Base-by-base conservation (phyloP, 805 yeast genomes). In the Ogataea nitratoaversa region DNA sequence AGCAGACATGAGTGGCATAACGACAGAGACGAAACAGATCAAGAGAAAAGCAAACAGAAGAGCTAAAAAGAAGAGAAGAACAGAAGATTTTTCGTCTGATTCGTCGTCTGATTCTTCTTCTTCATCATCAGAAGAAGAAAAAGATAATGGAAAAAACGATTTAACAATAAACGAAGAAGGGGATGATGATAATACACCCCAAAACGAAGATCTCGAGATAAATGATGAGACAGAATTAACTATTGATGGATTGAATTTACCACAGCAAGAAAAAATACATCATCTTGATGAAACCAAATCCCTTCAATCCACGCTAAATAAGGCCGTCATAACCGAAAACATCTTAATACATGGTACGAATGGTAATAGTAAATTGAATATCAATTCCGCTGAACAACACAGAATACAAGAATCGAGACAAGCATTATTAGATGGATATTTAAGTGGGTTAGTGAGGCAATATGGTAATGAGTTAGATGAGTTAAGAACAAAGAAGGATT, bases 61-160 rank as follows among this genome's bases (percentile, higher is more conserved):
- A 52, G 74, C 85, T 47, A 70, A 82, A 55, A 82, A 82, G 74
- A 83, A 82, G 77, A 79, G 89, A 76, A 82, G 90, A 79, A 83
- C 91, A 0, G 87, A 82, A 37, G 88, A 81, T 49, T 76, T 79
- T 23, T 80, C 84, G 0, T 72, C 75, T 14, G 68, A 68, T 32
- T 71, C 78, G 2, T 71, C 67, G 28, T 72, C 79, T 27, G 29
- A 27, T 27, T 27, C 29, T 1, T 70, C 73, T 8, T 67, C 73
- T 2, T 72, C 76, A 1, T 67, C 71, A 8, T 65, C 72, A 3
- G 62, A 67, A 3, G 60, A 70, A 25, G 63, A 56, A 34, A 37
- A 28, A 1, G 40, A 54, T 31, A 49, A 46, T 8, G 22, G 50
- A 47, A 16, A 50, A 55, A n/a, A 48, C 52, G 12, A 48, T 52